Evolutionary conservation across 164 flowering plant genomes (phyloP).

Genomic region (Chimonanthus praecox): DNA sequence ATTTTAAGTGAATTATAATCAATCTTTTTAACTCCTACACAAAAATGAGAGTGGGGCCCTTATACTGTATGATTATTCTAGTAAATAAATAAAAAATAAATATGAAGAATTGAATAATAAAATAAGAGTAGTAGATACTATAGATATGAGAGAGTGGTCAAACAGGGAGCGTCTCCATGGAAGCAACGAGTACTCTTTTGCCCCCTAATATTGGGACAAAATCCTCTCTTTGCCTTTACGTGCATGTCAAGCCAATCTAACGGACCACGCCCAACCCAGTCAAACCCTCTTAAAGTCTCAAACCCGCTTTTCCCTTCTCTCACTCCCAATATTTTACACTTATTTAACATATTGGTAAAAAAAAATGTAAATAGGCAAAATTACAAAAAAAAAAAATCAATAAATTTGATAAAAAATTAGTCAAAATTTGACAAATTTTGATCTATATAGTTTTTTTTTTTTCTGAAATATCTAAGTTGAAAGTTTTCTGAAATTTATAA

Average conservation of each 20-base stretch:
- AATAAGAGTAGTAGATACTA: background rate
- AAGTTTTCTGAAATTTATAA: too few species aligned
- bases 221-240: constrained; percentile 20
- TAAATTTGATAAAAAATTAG: too few species aligned
- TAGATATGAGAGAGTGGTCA: background rate
- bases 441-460: too few species aligned
- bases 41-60: background rate
- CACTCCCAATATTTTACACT: background rate
- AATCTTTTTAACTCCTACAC: background rate
- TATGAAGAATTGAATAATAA: too few species aligned
- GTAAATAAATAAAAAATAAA: background rate
- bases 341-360: too few species aligned
- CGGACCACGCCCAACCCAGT: background rate
- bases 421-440: too few species aligned
- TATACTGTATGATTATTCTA: background rate
- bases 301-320: background rate
- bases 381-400: too few species aligned
- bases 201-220: constrained; percentile 24
- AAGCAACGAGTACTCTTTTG: constrained; percentile 17
- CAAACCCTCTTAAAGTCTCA: background rate
- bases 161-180: background rate
- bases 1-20: too few species aligned
- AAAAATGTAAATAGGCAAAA: too few species aligned
- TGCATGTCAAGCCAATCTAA: constrained; percentile 34
- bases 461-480: too few species aligned